These are phyloP conservation scores for Leccinum cinnamomeum DNA, from an alignment of 1,284 basidiomycete genomes.

Conservation along the genomic window DNA sequence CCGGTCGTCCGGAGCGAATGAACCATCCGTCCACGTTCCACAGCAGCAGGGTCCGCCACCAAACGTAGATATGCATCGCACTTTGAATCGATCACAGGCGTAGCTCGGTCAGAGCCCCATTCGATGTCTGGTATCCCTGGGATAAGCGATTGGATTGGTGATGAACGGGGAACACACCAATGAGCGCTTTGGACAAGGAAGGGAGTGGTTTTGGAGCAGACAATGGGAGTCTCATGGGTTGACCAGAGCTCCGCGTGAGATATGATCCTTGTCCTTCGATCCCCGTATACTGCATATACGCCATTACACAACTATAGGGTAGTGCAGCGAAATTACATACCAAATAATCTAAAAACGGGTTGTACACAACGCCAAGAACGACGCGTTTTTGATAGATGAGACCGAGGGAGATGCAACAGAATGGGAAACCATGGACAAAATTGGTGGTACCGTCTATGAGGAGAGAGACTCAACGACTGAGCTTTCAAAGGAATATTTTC, in stretches of 20 bases:
- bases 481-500: constrained; percentile 18
- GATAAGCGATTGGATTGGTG: not conserved
- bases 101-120: constrained; percentile 85
- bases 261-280: constrained; percentile 79
- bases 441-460: constrained; percentile 85
- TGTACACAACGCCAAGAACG: constrained; percentile 89
- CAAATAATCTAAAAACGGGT: constrained; percentile 85
- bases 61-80: constrained; percentile 73
- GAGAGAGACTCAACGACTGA: not conserved
- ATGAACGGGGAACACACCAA: constrained; percentile 45
- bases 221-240: constrained; percentile 68
- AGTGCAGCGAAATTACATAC: constrained; percentile 36
- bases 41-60: constrained; percentile 60
- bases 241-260: constrained; percentile 52
- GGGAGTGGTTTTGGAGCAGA: constrained; percentile 63
- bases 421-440: constrained; percentile 92
- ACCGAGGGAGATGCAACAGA: constrained; percentile 89
- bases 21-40: constrained; percentile 80
- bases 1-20: constrained; percentile 84
- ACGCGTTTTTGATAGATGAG: constrained; percentile 79
- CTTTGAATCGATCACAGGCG: constrained; percentile 64
- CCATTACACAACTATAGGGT: constrained; percentile 1
- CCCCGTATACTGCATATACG: constrained; percentile 65
- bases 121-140: constrained; percentile 62
- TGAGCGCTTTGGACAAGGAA: constrained; percentile 80